Base-by-base conservation (phyloP, 1,139 yeast genomes). In the Scheffersomyces lignicola region DNA sequence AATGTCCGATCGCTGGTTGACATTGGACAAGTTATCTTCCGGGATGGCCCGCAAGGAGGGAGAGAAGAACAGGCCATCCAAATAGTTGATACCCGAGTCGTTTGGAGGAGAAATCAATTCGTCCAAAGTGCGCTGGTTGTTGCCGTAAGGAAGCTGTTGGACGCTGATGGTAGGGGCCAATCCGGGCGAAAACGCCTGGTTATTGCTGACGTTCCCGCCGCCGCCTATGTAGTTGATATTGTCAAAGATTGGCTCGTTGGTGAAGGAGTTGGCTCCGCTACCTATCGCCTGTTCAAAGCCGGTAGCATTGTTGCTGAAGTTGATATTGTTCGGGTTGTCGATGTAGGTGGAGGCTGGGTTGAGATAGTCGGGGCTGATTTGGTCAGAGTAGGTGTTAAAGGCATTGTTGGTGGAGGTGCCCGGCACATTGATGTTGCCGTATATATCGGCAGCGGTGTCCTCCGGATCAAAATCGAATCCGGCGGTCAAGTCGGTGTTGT, bases 11-110 rank as follows among this genome's bases (percentile, higher is more conserved):
- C 39, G 24, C 34, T 37, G 32, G 43, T 51, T 20, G 33, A 28
- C 2, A 33, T 32, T 5, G 39, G 40, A 8, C 47, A 44, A 36
- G 51, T 46, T 27, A 65, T 53, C 58, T 40, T 65, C 70, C 3
- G 67, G 65, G 28, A 65, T 64, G 3, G 67, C 50, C 32, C 61
- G 56, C 32, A 65, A 52, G 5, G 69, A 60, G 3, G 75, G 75
- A 1, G 73, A 66, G 38, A 69, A 69, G 46, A 67, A 69, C 40
- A 66, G 72, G 5, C 73, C 62, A 34, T 60, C 65, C 32, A 66
- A 39, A 28, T 44, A 41, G 33, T 48, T 42, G 15, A 39, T 43
- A 21, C 40, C 44, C 18, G 36, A 41, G 23, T 41, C 47, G 34
- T 50, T 50, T 34, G 49, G 48, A 1, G 73, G 73, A 3, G 69